Evolutionary conservation across 495 filamentous ascomycete genomes (phyloP).

Genomic region (Penicillium argentinense): DNA sequence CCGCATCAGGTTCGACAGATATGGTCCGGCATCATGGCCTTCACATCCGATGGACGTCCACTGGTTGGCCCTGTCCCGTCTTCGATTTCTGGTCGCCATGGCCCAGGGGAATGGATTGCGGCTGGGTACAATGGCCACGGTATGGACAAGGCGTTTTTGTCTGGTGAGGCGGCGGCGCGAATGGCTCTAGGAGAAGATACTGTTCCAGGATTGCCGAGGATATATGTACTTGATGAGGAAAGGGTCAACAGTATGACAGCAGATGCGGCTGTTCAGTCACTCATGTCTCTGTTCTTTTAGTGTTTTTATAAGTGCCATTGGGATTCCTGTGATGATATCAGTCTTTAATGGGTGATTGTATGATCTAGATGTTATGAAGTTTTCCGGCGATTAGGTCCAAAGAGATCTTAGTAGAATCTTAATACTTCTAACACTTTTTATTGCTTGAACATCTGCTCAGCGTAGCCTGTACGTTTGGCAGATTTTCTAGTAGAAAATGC

Average conservation of each 20-base stretch:
- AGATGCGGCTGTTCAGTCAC: neutral
- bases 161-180: neutral
- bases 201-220: neutral
- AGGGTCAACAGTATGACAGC: neutral
- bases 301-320: neutral
- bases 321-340: too few species aligned
- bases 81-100: neutral
- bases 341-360: too few species aligned
- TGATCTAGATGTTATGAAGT: too few species aligned
- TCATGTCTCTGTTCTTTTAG: neutral
- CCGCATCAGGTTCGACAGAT: neutral
- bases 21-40: slow-evolving; percentile 6
- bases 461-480: too few species aligned
- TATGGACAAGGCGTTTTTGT: slow-evolving; percentile 5
- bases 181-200: neutral
- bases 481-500: too few species aligned
- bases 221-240: neutral
- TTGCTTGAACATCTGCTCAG: too few species aligned
- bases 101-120: slow-evolving; percentile 3
- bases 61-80: neutral
- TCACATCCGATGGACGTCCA: slow-evolving; percentile 2
- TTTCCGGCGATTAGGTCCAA: too few species aligned
- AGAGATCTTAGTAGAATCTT: too few species aligned
- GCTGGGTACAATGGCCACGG: slow-evolving; percentile 5
- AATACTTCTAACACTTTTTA: too few species aligned